A percentile compares a stretch with the other conserved stretches of the same genome.
Conservation (phyloP, 139 green algal genomes). For the Chlorella sp. region DNA sequence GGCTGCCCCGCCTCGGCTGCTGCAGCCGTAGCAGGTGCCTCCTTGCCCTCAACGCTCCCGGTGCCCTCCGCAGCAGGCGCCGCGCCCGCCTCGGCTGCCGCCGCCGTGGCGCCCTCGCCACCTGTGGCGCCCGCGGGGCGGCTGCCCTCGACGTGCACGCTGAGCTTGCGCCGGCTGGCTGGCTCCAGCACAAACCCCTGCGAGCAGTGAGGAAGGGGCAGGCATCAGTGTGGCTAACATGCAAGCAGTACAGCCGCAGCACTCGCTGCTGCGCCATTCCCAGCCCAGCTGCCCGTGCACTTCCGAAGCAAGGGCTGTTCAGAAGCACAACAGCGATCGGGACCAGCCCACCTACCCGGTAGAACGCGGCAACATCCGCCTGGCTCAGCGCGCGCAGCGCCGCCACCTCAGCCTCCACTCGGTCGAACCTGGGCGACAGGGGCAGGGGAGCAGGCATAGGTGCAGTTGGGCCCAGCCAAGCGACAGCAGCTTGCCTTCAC, state of each 20-base stretch:
- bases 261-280: too few relatives aligned
- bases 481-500: too few relatives aligned
- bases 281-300: too few relatives aligned
- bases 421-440: slow-evolving; percentile 52
- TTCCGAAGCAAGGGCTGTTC: too few relatives aligned
- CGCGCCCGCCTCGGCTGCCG: not conserved
- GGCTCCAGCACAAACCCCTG: slow-evolving; percentile 41
- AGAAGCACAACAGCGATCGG: too few relatives aligned
- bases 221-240: too few relatives aligned
- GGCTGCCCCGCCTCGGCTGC: not conserved
- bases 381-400: slow-evolving; percentile 59
- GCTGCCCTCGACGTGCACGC: slow-evolving; percentile 44
- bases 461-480: too few relatives aligned
- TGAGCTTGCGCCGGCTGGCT: slow-evolving; percentile 44
- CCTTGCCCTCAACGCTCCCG: not conserved
- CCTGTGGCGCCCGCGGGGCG: not conserved
- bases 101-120: not conserved
- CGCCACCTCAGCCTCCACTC: slow-evolving; percentile 64
- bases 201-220: not conserved
- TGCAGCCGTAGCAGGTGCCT: not conserved
- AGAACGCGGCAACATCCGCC: slow-evolving; percentile 67
- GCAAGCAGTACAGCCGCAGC: too few relatives aligned
- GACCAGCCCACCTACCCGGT: slow-evolving; percentile 27
- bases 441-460: too few relatives aligned
- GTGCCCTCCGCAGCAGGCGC: not conserved